Percentiles rank a stretch among this genome's conserved stretches.
phyloP scores from a whole-genome alignment of 371 early-diverging fungal genomes.

The Mortierella sp. region DNA sequence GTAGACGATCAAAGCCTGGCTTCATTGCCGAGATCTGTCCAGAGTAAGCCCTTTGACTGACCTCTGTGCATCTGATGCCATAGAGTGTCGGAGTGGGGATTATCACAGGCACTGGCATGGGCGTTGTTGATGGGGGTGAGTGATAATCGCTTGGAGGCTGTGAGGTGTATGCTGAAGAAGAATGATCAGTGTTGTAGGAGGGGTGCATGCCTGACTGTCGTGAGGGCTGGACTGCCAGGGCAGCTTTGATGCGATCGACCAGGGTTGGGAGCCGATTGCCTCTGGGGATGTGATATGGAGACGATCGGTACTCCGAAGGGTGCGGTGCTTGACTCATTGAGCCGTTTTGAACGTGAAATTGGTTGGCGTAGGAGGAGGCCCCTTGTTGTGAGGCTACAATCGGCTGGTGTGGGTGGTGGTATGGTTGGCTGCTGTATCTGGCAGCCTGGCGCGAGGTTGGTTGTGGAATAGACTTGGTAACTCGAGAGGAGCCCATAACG shows the following conservation, averaged over 20 bases:
- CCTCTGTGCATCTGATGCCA: constrained; percentile 21
- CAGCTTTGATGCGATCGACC: constrained; percentile 45
- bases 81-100: constrained; percentile 17
- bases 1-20: constrained; percentile 34
- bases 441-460: neutral
- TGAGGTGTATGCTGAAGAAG: constrained; percentile 10
- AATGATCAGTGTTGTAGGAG: neutral
- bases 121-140: constrained; percentile 10
- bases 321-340: constrained; percentile 3
- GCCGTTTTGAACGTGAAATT: constrained; percentile 11
- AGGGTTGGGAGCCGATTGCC: constrained; percentile 27
- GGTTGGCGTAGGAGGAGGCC: neutral
- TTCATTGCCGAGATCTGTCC: constrained; percentile 46
- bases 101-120: neutral
- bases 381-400: neutral
- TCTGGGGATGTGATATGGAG: constrained; percentile 27
- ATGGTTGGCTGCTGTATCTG: neutral
- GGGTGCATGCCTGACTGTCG: neutral
- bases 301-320: constrained; percentile 14
- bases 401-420: constrained; percentile 4
- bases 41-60: constrained; percentile 34
- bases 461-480: constrained; percentile 6
- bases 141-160: constrained; percentile 13
- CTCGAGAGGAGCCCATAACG: constrained; percentile 20
- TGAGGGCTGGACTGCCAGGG: constrained; percentile 20